Evolutionary conservation across 1,284 basidiomycete species (phyloP), one percentile per base, ranked within the genome.

Genomic region (Trichosporon faecale): DNA sequence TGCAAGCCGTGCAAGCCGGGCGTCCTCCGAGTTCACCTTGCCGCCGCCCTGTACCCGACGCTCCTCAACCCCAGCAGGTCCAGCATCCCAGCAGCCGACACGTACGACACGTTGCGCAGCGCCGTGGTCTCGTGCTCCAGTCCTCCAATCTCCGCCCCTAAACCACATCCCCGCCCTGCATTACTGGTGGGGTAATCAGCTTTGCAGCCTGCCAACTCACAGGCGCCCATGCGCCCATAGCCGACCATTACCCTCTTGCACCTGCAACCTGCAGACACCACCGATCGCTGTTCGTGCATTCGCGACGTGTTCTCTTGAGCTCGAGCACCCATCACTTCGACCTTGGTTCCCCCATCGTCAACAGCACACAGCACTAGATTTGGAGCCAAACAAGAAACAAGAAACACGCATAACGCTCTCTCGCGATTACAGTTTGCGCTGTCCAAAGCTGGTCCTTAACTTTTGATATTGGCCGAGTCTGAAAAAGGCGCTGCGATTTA

Each of bases 351-450:
- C 3, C n/a, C n/a, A n/a, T n/a, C 27, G 5, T 9, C 57, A 31
- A 33, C 27, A 18, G n/a, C n/a, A n/a, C n/a, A 29, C 27, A 18
- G 3, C 16, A 9, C 27, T 18, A 6, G 5, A 8, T 18, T n/a
- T 61, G 57, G 57, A 61, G 57, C 57, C 57, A 61, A 61, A 61
- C 57, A 61, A 61, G 18, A 61, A 61, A 61, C 57, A 61, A 61
- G 18, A 3, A 52, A 11, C 49, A 25, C 21, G 23, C 57, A 29
- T 21, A 9, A 60, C 29, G 18, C 14, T 18, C 55, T 14, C 57
- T 16, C 27, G 57, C 16, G 29, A n/a, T 31, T 61, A 29, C 57
- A 21, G 27, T 31, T 57, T n/a, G 57, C 57, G 27, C 29, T 18
- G 57, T 1, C 8, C 31, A 31, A 29, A 29, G 14, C 25, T 29